These are phyloP conservation scores for slime mould (Dictyostelium discoideum) DNA, from an alignment of 78 protist genomes.

Conservation along the genomic window dicty_2.7 NC_007091.3:5061501-5062000, in stretches of 20 bases:
- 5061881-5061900: background rate
- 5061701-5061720: too few relatives aligned
- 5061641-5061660: background rate
- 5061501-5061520: background rate
- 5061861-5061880: background rate
- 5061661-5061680: background rate
- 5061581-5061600: slow-evolving; percentile 77
- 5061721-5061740: too few relatives aligned
- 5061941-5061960: too few relatives aligned
- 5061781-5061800: background rate
- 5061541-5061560: slow-evolving; percentile 67
- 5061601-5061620: slow-evolving; percentile 18
- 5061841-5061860: too few relatives aligned
- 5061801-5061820: too few relatives aligned
- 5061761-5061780: background rate
- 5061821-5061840: too few relatives aligned
- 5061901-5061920: too few relatives aligned
- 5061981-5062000: too few relatives aligned
- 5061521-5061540: slow-evolving; percentile 65
- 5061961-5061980: too few relatives aligned
- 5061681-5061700: background rate
- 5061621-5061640: background rate
- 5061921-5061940: too few relatives aligned
- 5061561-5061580: slow-evolving; percentile 84
- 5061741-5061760: too few relatives aligned